Percentiles rank a stretch among this genome's conserved stretches.
Evolutionary conservation across 2,329 filamentous ascomycete genomes (phyloP).

Genomic region (Penicillium digitatum): DNA sequence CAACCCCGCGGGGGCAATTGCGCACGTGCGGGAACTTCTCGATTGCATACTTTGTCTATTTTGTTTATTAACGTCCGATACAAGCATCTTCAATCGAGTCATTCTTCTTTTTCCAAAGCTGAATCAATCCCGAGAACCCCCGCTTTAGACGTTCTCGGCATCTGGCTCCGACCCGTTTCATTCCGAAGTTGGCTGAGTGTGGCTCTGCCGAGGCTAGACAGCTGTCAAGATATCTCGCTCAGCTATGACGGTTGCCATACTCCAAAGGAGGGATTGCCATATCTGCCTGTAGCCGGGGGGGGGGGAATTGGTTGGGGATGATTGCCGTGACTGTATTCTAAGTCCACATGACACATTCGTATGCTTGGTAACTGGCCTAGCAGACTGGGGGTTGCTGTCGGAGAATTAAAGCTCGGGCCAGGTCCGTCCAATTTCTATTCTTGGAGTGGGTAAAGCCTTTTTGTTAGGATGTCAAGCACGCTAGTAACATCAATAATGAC

Average conservation of each 20-base stretch:
- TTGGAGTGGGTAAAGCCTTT: neutral
- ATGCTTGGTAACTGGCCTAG: constrained; percentile 19
- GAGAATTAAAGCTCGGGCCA: constrained; percentile 18
- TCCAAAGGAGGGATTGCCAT: neutral
- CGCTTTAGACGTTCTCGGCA: constrained; percentile 4
- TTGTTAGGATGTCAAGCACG: neutral
- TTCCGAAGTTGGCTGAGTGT: constrained; percentile 17
- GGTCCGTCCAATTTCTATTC: constrained; percentile 2
- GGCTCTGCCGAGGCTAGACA: constrained; percentile 9
- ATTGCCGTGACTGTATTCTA: constrained; percentile 2
- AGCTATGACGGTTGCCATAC: neutral
- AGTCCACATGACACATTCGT: constrained; percentile 19
- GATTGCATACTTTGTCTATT: neutral
- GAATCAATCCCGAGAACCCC: neutral
- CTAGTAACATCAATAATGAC: neutral
- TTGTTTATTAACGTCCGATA: neutral
- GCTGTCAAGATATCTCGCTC: neutral
- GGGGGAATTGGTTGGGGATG: neutral
- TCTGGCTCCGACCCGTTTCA: constrained; percentile 15
- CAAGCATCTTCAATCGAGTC: neutral
- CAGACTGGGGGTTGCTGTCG: constrained; percentile 6
- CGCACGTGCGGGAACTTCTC: constrained; percentile 16
- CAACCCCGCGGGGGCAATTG: constrained; percentile 16
- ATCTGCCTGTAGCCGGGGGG: neutral
- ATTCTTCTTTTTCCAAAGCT: neutral